Evolutionary conservation across 1,139 yeast genomes (phyloP).

Genomic region (Zygoascus hellenicus): DNA sequence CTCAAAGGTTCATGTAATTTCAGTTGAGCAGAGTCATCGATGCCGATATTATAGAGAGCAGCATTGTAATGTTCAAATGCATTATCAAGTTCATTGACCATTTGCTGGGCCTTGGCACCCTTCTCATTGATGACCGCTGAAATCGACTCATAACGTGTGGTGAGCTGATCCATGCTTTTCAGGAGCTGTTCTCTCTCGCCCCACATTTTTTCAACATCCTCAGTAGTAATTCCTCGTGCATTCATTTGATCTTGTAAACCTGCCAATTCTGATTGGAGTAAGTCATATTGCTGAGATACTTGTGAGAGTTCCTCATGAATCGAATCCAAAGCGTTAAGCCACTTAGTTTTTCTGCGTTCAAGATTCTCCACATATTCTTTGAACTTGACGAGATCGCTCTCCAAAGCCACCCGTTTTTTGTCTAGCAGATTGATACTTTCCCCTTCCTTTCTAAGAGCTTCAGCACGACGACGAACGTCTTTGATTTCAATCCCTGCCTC

Average conservation of each 20-base stretch:
- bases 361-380: slow-evolving; percentile 64
- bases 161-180: slow-evolving; percentile 48
- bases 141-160: slow-evolving; percentile 39
- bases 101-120: slow-evolving; percentile 44
- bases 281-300: slow-evolving; percentile 42
- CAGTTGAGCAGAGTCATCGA: slow-evolving; percentile 30
- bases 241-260: slow-evolving; percentile 45
- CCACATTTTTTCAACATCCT: slow-evolving; percentile 57
- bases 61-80: slow-evolving; percentile 53
- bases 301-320: slow-evolving; percentile 49
- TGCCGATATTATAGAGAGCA: slow-evolving; percentile 44
- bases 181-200: slow-evolving; percentile 55
- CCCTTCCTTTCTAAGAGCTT: slow-evolving; percentile 34
- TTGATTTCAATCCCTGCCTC: slow-evolving; percentile 39
- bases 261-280: slow-evolving; percentile 43
- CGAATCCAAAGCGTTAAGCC: slow-evolving; percentile 54
- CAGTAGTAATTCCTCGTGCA: slow-evolving; percentile 53
- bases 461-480: slow-evolving; percentile 31
- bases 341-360: slow-evolving; percentile 56
- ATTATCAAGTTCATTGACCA: slow-evolving; percentile 47
- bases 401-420: slow-evolving; percentile 57
- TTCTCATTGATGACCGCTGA: slow-evolving; percentile 39
- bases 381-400: slow-evolving; percentile 66
- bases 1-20: slow-evolving; percentile 30
- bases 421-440: slow-evolving; percentile 43